Evolutionary conservation across 306 rosid species (phyloP), one percentile per base, ranked within the genome.

Genomic region (Prunus salicina): DNA sequence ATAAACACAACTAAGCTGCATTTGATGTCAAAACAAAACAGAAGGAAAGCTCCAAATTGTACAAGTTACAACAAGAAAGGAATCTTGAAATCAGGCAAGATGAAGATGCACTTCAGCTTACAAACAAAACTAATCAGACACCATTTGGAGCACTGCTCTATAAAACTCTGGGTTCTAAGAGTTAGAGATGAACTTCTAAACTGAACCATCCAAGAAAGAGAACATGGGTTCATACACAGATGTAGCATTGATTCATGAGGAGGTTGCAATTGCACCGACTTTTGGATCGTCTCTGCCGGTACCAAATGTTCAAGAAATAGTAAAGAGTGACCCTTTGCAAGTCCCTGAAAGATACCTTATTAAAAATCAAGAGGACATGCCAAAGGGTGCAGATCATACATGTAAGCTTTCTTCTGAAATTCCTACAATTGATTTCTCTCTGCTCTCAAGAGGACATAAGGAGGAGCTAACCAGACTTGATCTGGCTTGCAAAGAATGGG

Each of bases 251-350:
- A 38, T 58, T 24, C 34, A 58, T 3, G 64, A 28, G 67, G 67
- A 28, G 43, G 43, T 13, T 64, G 69, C 45, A 9, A 24, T 32
- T 10, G 24, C 49, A 10, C 15, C 49, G 8, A 18, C 47, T 32
- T 55, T 19, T 53, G 16, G 7, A 4, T 18, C 82, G 66, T 78
- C 85, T 38, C 51, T 83, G 38, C 60, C 60, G 6, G 68, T 67
- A 1, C 83, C 85, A n/a, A 80, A 80, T 73, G 86, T 81, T 73
- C 82, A 81, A 70, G 87, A 86, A 81, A 68, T 83, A 74, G 77
- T 79, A 67, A 79, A 41, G 30, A 75, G 47, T 8, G 75, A 86
- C 38, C 85, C 76, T 34, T 70, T 68, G 45, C 34, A 63, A 4
- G 83, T 85, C 72, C 86, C 83, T 24, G 74, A 76, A 62, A 72